Base-by-base conservation (phyloP, 441 rosid species). In the Arabidopsis lyrata region DNA sequence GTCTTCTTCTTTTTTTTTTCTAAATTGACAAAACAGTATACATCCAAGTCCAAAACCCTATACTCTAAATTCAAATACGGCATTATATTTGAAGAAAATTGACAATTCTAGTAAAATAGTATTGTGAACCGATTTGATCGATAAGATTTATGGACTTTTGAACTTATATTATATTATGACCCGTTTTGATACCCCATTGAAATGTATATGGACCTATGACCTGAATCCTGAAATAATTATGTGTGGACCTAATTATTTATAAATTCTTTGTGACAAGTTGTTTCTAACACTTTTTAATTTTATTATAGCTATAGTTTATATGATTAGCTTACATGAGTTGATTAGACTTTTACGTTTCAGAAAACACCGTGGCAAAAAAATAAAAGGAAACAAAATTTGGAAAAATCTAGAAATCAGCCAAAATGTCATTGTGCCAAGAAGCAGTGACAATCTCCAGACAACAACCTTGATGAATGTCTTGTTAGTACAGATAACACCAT, bases 361-460 rank as follows among this genome's bases (percentile, higher is more conserved):
- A 55, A 55, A 22, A 72, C 35, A 36, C 15, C 5, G 24, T 48
- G 8, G 14, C 5, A 29, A 29, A 29, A 3, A 29, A 20, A 52
- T 3, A 60, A 75, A 2, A 22, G 53, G 48, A 39, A 0, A n/a
- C 31, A 29, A 34, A 45, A 14, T 2, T 15, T 8, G 18, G 29
- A 36, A 62, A 35, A 62, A 39, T 29, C 60, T 3, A 63, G n/a
- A 63, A n/a, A 35, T n/a, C 31, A 47, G 8, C 76, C 55, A 57
- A 31, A 65, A 49, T 44, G 54, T 59, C 35, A 41, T 77, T 77
- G 80, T 71, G 66, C 14, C 24, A 50, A 77, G 56, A 66, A 59
- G 16, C 57, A 59, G 18, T 65, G 80, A 77, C 80, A 77, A 42
- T 31, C 63, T 50, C 68, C 27, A 77, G 80, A 77, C 77, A 77